Evolutionary conservation across 768 basidiomycete genomes (phyloP).

Genomic region (Lenzites betulinus): DNA sequence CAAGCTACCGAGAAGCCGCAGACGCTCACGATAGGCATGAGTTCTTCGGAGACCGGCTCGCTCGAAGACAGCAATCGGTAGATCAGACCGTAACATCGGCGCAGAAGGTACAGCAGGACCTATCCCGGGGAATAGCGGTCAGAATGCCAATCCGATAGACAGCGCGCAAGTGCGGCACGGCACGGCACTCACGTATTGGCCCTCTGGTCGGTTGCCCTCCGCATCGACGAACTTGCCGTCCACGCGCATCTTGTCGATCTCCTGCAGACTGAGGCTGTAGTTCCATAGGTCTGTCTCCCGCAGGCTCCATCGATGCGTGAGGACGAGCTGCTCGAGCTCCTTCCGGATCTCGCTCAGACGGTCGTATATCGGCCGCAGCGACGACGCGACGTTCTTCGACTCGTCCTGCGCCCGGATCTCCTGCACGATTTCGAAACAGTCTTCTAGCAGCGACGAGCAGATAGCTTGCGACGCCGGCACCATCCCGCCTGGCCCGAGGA

Average conservation of each 20-base stretch:
- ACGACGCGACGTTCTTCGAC: slow-evolving; percentile 80
- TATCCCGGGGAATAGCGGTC: slow-evolving; percentile 31
- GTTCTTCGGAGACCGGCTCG: slow-evolving; percentile 96
- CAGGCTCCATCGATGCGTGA: slow-evolving; percentile 97
- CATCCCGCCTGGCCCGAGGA: slow-evolving; percentile 85
- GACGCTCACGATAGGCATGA: slow-evolving; percentile 88
- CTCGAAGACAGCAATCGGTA: slow-evolving; percentile 91
- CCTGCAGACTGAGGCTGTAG: slow-evolving; percentile 89
- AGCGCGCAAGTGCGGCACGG: too few species aligned
- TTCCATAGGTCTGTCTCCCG: slow-evolving; percentile 94
- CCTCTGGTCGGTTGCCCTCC: slow-evolving; percentile 87
- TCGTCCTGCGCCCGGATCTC: slow-evolving; percentile 95
- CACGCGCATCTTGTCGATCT: slow-evolving; percentile 96
- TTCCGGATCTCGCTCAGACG: slow-evolving; percentile 81
- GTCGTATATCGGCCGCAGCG: slow-evolving; percentile 92
- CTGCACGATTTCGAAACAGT: slow-evolving; percentile 93
- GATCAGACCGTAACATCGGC: slow-evolving; percentile 95
- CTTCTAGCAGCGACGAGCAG: slow-evolving; percentile 90
- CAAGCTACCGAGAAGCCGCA: not conserved
- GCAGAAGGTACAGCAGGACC: slow-evolving; percentile 90
- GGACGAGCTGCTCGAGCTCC: slow-evolving; percentile 84
- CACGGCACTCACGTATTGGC: slow-evolving; percentile 92
- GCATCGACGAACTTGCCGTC: slow-evolving; percentile 97
- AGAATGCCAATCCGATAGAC: not conserved
- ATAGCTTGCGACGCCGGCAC: slow-evolving; percentile 92